Evolutionary conservation across 768 basidiomycete genomes (phyloP).

Genomic region (Russula sp.): DNA sequence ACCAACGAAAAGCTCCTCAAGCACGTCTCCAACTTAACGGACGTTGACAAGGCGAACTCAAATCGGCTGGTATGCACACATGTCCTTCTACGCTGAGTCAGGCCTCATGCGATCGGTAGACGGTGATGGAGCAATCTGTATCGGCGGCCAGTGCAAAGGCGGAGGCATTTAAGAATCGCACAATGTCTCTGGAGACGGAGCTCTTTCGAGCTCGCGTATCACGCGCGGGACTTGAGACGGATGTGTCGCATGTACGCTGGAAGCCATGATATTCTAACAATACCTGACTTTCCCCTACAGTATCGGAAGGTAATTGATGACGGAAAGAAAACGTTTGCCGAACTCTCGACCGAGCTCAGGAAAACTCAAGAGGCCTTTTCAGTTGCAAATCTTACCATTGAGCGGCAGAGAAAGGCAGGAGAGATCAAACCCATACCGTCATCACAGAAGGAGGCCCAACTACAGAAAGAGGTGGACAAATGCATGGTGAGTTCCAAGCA

Average conservation of each 20-base stretch:
- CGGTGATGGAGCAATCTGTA: slow-evolving; percentile 25
- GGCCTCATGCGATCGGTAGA: slow-evolving; percentile 12
- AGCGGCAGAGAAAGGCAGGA: slow-evolving; percentile 47
- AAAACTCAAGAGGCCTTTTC: slow-evolving; percentile 9
- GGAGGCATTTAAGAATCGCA: slow-evolving; percentile 13
- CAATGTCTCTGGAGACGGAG: not conserved
- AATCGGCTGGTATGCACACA: slow-evolving; percentile 54
- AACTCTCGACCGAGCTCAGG: slow-evolving; percentile 11
- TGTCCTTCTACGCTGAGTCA: not conserved
- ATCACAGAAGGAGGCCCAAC: slow-evolving; percentile 38
- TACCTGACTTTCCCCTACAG: slow-evolving; percentile 5
- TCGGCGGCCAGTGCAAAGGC: slow-evolving; percentile 1
- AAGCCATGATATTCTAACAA: not conserved
- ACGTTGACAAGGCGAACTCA: slow-evolving; percentile 58
- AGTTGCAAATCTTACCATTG: slow-evolving; percentile 15
- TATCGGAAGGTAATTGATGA: slow-evolving; percentile 11
- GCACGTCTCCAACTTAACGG: slow-evolving; percentile 62
- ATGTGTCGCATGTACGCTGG: slow-evolving; percentile 16
- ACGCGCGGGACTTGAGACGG: slow-evolving; percentile 3
- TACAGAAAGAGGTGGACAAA: slow-evolving; percentile 51
- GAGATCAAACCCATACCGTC: slow-evolving; percentile 33
- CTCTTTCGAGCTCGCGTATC: slow-evolving; percentile 15
- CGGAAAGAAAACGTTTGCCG: slow-evolving; percentile 10
- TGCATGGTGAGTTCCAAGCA: slow-evolving; percentile 50
- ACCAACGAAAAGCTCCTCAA: slow-evolving; percentile 57